Conservation (phyloP, 495 filamentous ascomycete species). For the Parathielavia hyrcaniae region DNA sequence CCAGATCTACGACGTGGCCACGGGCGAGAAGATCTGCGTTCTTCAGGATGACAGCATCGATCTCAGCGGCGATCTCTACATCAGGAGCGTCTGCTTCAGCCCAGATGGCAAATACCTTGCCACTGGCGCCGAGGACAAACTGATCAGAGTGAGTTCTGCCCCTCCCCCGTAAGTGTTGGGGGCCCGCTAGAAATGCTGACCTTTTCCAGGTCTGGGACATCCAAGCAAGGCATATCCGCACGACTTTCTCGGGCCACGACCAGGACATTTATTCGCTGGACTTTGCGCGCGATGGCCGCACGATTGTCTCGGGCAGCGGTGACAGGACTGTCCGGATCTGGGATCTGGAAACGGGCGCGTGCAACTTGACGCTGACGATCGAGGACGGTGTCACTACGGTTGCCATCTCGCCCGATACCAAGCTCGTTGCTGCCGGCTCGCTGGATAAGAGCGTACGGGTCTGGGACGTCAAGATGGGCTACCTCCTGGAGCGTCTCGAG, state of each 20-base stretch:
- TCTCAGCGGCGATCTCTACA: slow-evolving; percentile 79
- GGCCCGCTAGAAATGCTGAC: slow-evolving; percentile 1
- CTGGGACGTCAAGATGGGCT: slow-evolving; percentile 78
- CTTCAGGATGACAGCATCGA: slow-evolving; percentile 80
- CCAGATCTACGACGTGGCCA: slow-evolving; percentile 80
- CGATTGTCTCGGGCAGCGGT: slow-evolving; percentile 82
- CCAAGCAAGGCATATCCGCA: slow-evolving; percentile 61
- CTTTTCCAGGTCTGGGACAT: slow-evolving; percentile 81
- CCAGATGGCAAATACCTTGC: slow-evolving; percentile 84
- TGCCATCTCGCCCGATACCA: slow-evolving; percentile 82
- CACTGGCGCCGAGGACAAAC: slow-evolving; percentile 85
- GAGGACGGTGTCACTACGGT: slow-evolving; percentile 90
- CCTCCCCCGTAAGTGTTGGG: not conserved
- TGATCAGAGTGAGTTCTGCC: slow-evolving; percentile 65
- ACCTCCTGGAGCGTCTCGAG: slow-evolving; percentile 75
- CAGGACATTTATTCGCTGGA: slow-evolving; percentile 94
- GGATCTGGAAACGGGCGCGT: slow-evolving; percentile 72
- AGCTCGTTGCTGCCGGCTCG: slow-evolving; percentile 80
- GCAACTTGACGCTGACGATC: slow-evolving; percentile 70
- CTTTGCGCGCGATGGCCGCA: slow-evolving; percentile 78
- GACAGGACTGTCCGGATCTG: slow-evolving; percentile 84
- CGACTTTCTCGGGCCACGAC: slow-evolving; percentile 79
- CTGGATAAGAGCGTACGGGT: slow-evolving; percentile 87
- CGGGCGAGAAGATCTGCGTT: slow-evolving; percentile 69
- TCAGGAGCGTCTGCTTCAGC: slow-evolving; percentile 88